These are phyloP conservation scores for Tubosaeta sp. DNA, from an alignment of 768 basidiomycete species.

Conservation along the genomic window DNA sequence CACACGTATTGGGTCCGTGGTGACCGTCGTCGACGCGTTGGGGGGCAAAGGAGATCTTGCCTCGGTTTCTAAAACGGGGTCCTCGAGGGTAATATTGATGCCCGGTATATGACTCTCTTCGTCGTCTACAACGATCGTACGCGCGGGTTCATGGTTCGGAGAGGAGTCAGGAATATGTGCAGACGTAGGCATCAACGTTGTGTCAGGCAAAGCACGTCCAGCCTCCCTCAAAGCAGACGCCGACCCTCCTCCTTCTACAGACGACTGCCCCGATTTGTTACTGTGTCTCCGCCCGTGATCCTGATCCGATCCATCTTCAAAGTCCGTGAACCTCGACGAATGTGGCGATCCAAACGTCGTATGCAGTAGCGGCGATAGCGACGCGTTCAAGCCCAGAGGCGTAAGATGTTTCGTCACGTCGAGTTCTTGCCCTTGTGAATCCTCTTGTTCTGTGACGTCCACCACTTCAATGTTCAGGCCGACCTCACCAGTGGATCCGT, in stretches of 20 bases:
- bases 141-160: slow-evolving; percentile 3
- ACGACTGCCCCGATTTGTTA: slow-evolving; percentile 11
- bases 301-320: slow-evolving; percentile 27
- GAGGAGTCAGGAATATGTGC: not conserved
- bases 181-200: not conserved
- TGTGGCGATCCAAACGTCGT: slow-evolving; percentile 40
- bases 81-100: slow-evolving; percentile 3
- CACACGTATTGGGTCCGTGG: slow-evolving; percentile 13
- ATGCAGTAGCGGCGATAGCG: slow-evolving; percentile 37
- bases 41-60: slow-evolving; percentile 8
- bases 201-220: slow-evolving; percentile 1
- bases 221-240: slow-evolving; percentile 17
- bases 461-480: slow-evolving; percentile 14
- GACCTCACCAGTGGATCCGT: slow-evolving; percentile 16
- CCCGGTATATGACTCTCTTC: slow-evolving; percentile 5
- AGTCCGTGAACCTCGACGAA: slow-evolving; percentile 29
- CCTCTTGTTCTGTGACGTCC: slow-evolving; percentile 9
- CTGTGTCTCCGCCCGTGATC: slow-evolving; percentile 16
- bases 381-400: slow-evolving; percentile 3
- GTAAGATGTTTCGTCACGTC: not conserved
- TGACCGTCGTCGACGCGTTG: slow-evolving; percentile 7
- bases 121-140: slow-evolving; percentile 18
- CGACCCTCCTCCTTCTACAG: slow-evolving; percentile 7
- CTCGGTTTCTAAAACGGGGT: slow-evolving; percentile 10
- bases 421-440: slow-evolving; percentile 9